These are phyloP conservation scores for Cordyceps militaris DNA, from an alignment of 2,329 filamentous ascomycete species.

Conservation along the genomic window DNA sequence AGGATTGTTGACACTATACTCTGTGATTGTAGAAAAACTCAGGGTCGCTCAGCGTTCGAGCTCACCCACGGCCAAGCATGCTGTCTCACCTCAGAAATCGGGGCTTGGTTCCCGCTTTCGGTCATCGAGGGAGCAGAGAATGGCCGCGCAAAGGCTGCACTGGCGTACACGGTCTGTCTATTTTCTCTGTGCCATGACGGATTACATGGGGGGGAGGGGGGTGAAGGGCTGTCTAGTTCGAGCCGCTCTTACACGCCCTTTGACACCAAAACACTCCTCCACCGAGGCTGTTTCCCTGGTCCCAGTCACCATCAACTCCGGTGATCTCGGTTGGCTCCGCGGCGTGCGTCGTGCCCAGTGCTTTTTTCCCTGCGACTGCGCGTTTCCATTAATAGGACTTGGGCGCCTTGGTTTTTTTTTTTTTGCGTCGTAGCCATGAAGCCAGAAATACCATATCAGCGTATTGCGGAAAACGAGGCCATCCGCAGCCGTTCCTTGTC, in stretches of 20 bases:
- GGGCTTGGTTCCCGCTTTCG: conserved; percentile 1
- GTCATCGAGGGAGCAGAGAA: not conserved
- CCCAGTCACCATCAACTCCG: not conserved
- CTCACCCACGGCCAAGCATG: not conserved
- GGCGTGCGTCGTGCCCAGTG: conserved; percentile 1
- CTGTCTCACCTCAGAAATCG: too few species aligned
- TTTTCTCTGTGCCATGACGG: too few species aligned
- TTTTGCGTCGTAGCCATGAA: too few species aligned
- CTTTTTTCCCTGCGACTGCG: not conserved
- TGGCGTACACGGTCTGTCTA: too few species aligned
- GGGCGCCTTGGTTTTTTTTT: not conserved
- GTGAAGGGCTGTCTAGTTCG: not conserved
- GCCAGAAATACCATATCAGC: too few species aligned
- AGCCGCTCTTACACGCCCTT: not conserved
- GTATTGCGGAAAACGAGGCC: too few species aligned
- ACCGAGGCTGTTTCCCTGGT: conserved; percentile 10
- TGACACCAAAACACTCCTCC: not conserved
- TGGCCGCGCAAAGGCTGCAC: not conserved
- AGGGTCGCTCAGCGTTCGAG: not conserved
- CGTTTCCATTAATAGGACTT: conserved; percentile 5
- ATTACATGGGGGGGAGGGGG: not conserved
- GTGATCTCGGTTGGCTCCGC: conserved; percentile 11
- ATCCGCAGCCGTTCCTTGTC: too few species aligned
- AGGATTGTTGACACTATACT: too few species aligned
- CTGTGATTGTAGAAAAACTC: too few species aligned